Percentiles rank a stretch among this genome's conserved stretches.
These are phyloP conservation scores for Mycogone perniciosa DNA, from an alignment of 2,329 filamentous ascomycete genomes.

Conservation along the genomic window DNA sequence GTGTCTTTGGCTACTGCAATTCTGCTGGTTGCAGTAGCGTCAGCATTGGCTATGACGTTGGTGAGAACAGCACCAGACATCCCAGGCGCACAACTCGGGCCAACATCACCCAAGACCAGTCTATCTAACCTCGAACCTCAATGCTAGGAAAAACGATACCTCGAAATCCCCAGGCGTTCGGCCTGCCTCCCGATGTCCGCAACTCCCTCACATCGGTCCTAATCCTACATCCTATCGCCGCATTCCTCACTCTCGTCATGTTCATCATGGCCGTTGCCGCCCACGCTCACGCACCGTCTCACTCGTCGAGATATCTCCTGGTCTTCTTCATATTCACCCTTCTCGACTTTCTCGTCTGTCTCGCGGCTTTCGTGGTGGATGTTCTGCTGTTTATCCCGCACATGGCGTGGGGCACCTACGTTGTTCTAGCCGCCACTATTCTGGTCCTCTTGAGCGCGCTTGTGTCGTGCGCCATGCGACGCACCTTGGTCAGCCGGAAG, in stretches of 20 bases:
- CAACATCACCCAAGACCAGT: not conserved
- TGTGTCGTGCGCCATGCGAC: slow-evolving; percentile 89
- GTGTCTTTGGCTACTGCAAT: slow-evolving; percentile 86
- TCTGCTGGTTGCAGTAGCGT: slow-evolving; percentile 60
- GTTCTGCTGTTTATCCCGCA: slow-evolving; percentile 92
- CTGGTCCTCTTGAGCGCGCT: slow-evolving; percentile 75
- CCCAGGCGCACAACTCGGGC: not conserved
- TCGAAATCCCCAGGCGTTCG: slow-evolving; percentile 42
- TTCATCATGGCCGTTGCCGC: slow-evolving; percentile 71
- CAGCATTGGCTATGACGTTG: slow-evolving; percentile 77
- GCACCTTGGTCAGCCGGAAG: slow-evolving; percentile 85
- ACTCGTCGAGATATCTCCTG: slow-evolving; percentile 84
- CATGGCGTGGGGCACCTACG: slow-evolving; percentile 87
- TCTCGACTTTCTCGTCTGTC: slow-evolving; percentile 72
- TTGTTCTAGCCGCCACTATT: slow-evolving; percentile 84
- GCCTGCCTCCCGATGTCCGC: slow-evolving; percentile 47
- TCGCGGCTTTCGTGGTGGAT: slow-evolving; percentile 88
- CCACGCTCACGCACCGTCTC: slow-evolving; percentile 80
- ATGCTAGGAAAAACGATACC: slow-evolving; percentile 19
- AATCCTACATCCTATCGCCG: slow-evolving; percentile 87
- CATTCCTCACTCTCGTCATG: slow-evolving; percentile 78
- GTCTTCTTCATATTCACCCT: slow-evolving; percentile 80
- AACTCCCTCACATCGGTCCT: slow-evolving; percentile 76
- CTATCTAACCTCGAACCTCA: not conserved
- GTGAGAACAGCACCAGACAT: slow-evolving; percentile 37